Evolutionary conservation across 306 rosid species (phyloP).

Genomic region (Castanopsis chinensis): DNA sequence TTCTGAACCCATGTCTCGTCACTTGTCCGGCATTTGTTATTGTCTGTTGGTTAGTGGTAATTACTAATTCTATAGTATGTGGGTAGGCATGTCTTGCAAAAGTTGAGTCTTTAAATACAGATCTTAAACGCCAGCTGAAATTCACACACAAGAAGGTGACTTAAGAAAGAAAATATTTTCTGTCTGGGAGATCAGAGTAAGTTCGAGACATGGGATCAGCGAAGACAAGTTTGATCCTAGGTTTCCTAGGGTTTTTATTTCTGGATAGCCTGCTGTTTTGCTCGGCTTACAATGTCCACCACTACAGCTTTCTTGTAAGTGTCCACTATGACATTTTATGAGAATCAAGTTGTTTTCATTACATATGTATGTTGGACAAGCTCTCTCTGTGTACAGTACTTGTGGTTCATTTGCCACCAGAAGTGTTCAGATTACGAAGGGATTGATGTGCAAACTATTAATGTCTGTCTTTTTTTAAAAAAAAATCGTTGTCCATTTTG

Average conservation of each 20-base stretch:
- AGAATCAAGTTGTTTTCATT: no score
- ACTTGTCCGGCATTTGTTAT: no score
- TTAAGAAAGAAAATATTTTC: background rate
- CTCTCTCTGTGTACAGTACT: background rate
- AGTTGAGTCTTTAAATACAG: background rate
- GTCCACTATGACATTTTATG: background rate
- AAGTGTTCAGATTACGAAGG: background rate
- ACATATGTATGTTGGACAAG: no score
- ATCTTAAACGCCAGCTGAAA: background rate
- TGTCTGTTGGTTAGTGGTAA: no score
- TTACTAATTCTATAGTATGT: no score
- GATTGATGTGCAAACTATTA: background rate
- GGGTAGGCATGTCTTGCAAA: background rate
- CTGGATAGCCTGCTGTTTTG: background rate
- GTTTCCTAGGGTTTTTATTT: constrained; percentile 3
- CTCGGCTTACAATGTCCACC: constrained; percentile 25
- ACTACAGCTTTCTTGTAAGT: constrained; percentile 22
- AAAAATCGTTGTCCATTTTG: background rate
- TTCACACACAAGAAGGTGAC: background rate
- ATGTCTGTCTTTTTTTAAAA: background rate
- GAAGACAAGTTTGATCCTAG: constrained; percentile 8
- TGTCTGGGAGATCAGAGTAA: background rate
- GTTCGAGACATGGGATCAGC: background rate
- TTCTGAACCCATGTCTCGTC: no score
- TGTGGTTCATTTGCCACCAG: background rate